Evolutionary conservation across 2,329 filamentous ascomycete species (phyloP).

Genomic region (Xylaria polymorpha): DNA sequence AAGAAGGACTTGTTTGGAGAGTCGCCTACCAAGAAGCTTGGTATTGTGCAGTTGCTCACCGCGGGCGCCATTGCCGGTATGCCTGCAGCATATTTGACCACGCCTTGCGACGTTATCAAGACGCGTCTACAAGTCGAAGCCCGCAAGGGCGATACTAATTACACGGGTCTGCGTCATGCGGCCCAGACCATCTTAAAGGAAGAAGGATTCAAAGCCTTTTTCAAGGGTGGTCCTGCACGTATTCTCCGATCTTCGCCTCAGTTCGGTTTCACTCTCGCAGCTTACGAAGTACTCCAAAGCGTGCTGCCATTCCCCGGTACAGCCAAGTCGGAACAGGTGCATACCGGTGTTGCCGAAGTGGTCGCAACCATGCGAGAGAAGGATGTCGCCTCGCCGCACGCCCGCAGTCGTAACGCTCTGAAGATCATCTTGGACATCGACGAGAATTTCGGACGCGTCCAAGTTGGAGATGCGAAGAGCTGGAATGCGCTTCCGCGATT

Average conservation of each 20-base stretch:
- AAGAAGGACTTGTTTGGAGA: constrained; percentile 97
- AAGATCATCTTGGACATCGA: constrained; percentile 97
- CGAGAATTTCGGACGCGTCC: constrained; percentile 86
- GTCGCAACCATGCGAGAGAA: constrained; percentile 72
- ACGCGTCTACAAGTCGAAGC: constrained; percentile 97
- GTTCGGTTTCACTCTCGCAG: constrained; percentile 96
- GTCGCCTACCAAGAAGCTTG: constrained; percentile 84
- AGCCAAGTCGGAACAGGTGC: constrained; percentile 61
- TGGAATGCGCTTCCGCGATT: constrained; percentile 65
- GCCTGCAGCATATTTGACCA: constrained; percentile 94
- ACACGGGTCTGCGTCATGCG: constrained; percentile 87
- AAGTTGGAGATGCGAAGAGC: constrained; percentile 64
- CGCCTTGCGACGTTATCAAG: constrained; percentile 99
- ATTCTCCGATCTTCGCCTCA: constrained; percentile 95
- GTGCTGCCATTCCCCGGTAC: constrained; percentile 81
- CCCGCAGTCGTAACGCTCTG: constrained; percentile 84
- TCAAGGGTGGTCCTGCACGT: constrained; percentile 96
- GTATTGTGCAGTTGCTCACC: constrained; percentile 88
- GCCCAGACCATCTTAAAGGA: constrained; percentile 86
- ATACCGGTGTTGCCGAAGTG: constrained; percentile 71
- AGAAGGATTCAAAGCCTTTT: constrained; percentile 96
- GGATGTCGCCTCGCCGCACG: constrained; percentile 64
- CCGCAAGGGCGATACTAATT: constrained; percentile 90
- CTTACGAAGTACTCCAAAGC: constrained; percentile 91
- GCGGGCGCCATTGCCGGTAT: constrained; percentile 95